Evolutionary conservation across 192 early-diverging fungal genomes (phyloP).

Genomic region (Backusella morwellensis): DNA sequence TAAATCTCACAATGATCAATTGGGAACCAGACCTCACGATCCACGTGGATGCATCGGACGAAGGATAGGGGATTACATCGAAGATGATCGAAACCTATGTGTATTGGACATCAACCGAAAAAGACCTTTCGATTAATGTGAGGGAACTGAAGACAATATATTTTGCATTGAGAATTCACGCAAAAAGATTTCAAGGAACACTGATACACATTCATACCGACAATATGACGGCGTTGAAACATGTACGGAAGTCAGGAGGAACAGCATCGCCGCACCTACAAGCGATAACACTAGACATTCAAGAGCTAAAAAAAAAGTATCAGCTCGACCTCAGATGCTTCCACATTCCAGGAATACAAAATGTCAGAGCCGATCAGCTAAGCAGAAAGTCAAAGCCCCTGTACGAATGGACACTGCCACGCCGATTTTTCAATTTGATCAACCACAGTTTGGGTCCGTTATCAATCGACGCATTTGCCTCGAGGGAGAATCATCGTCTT

Average conservation of each 20-base stretch:
- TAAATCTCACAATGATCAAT: too few species aligned
- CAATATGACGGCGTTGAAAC: conserved; percentile 17
- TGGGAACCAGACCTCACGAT: neutral
- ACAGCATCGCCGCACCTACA: conserved; percentile 3
- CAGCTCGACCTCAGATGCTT: neutral
- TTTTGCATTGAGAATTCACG: neutral
- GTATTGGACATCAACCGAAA: neutral
- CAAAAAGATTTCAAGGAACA: neutral
- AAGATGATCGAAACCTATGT: neutral
- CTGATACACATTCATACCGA: neutral
- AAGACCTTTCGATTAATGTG: neutral
- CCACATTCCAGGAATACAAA: conserved; percentile 9
- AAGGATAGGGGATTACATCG: neutral
- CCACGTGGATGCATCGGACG: conserved; percentile 2
- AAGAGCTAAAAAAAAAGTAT: conserved; percentile 1
- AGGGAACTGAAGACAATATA: conserved; percentile 1
- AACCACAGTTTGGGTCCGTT: neutral
- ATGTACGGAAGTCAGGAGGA: neutral
- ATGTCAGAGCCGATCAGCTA: neutral
- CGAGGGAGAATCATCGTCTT: conserved; percentile 5
- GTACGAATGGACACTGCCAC: neutral
- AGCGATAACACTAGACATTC: neutral
- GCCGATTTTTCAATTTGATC: neutral
- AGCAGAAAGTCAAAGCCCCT: neutral
- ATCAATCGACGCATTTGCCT: conserved; percentile 5